These are phyloP conservation scores for Tagetes erecta DNA, from an alignment of 129 eudicot species.

Conservation along the genomic window DNA sequence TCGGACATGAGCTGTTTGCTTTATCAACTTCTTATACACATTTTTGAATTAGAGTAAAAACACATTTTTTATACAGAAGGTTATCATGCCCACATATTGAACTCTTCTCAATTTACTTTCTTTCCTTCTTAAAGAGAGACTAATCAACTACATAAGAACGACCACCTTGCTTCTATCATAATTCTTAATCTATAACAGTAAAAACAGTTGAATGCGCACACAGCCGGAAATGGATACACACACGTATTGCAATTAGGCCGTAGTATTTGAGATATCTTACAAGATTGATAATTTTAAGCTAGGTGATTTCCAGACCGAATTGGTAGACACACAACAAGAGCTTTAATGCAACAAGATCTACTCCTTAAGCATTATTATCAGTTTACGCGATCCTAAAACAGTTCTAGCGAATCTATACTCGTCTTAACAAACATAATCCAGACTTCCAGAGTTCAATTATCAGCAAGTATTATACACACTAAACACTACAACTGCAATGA, in stretches of 20 bases:
- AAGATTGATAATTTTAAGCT: not conserved
- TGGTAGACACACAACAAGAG: conserved; percentile 17
- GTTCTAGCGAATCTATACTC: not conserved
- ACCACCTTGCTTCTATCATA: conserved; percentile 3
- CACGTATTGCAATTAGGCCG: not conserved
- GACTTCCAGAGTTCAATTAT: conserved; percentile 2
- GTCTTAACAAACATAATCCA: conserved; percentile 16
- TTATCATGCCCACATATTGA: not conserved
- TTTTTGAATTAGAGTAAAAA: not conserved
- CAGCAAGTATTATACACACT: not conserved
- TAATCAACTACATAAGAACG: not conserved
- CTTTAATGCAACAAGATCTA: not conserved
- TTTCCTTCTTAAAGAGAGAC: not conserved
- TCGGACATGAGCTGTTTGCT: not conserved
- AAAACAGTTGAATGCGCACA: not conserved
- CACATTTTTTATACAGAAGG: not conserved
- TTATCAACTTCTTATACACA: not conserved
- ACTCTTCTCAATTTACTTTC: not conserved
- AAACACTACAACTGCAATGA: not conserved
- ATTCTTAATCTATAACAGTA: not conserved
- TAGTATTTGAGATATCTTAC: conserved; percentile 18
- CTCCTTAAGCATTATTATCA: conserved; percentile 26
- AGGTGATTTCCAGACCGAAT: conserved; percentile 14
- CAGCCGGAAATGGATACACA: not conserved
- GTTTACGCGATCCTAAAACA: conserved; percentile 19